A percentile compares a stretch with the other conserved stretches of the same genome.
These are phyloP conservation scores for Drosera spatulata DNA, from an alignment of 179 eudicot genomes.

Conservation along the genomic window DNA sequence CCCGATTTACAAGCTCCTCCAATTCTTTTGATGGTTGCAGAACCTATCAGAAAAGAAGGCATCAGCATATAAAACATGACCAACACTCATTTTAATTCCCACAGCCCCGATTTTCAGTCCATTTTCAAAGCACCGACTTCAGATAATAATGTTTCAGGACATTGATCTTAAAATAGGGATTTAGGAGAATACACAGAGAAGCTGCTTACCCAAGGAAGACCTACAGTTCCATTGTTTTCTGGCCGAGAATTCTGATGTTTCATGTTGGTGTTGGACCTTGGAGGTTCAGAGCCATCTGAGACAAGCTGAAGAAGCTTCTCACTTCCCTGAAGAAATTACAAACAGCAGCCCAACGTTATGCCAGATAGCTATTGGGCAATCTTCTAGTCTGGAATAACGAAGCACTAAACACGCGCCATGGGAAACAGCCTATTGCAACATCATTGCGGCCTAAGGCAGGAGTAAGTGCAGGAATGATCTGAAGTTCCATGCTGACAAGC, in stretches of 20 bases:
- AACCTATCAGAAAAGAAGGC: conserved; percentile 26
- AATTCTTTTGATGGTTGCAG: conserved; percentile 71
- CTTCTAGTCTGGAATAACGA: neutral
- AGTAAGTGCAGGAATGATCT: neutral
- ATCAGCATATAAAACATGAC: too few species aligned
- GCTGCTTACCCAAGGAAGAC: conserved; percentile 44
- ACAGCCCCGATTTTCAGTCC: too few species aligned
- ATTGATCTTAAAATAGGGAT: too few species aligned
- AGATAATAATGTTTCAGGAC: too few species aligned
- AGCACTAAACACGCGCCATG: neutral
- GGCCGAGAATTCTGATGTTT: conserved; percentile 11
- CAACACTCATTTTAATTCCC: too few species aligned
- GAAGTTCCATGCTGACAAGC: neutral
- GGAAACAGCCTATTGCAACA: neutral
- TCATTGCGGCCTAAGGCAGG: neutral
- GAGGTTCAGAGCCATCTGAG: conserved; percentile 39
- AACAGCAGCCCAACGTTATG: neutral
- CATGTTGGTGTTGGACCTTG: conserved; percentile 16
- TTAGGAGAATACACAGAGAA: neutral
- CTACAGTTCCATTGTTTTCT: conserved; percentile 12
- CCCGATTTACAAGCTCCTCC: conserved; percentile 38
- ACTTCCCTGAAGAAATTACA: conserved; percentile 52
- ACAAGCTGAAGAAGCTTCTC: conserved; percentile 75
- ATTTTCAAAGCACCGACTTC: too few species aligned
- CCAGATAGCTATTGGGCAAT: neutral